Base-by-base conservation (phyloP, 1,139 yeast species). In the Taphrina wiesneri region DNA sequence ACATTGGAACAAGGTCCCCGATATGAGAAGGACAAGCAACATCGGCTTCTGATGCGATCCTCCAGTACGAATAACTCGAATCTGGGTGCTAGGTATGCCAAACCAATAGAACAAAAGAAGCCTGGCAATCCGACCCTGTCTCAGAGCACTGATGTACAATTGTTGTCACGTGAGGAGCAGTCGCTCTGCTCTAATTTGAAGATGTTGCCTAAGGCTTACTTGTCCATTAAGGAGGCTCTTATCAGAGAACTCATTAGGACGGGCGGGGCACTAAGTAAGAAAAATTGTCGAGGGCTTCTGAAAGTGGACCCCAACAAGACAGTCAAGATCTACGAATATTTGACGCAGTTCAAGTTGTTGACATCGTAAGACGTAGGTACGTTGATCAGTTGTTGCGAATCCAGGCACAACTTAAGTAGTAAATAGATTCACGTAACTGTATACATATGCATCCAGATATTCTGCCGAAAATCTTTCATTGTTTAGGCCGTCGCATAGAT, bases 221-320 rank as follows among this genome's bases (percentile, higher is more conserved):
- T 95, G 70, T 96, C 96, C 1, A 90, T 93, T 70, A 93, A 93
- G 74, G 96, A 90, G 74, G 86, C 91, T n/a, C 77, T 93, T 67
- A 90, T 93, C 81, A 84, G 95, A 72, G 97, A 92, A 74, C 85
- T 96, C 32, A 80, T 92, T 46, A 85, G 90, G 70, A 87, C 89
- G 54, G 96, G 96, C 56, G 98, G 98, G 7, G 77, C 83, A 4
- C 77, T 93, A 73, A 89, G 89, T 78, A 87, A 88, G 77, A 87
- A 89, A 73, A 87, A 88, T 54, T 95, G 96, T 7, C 82, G 92
- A 71, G 96, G 87, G 69, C 79, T 91, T 67, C 78, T 90, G 68
- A 89, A 90, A 73, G 87, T 93, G 67, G 99, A 95, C 74, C 88
- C 90, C 32, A 83, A 84, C 71, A 93, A 93, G 76, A 90, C 96